Conservation (phyloP, 2,329 filamentous ascomycete species). For the Xylariales sp. region DNA sequence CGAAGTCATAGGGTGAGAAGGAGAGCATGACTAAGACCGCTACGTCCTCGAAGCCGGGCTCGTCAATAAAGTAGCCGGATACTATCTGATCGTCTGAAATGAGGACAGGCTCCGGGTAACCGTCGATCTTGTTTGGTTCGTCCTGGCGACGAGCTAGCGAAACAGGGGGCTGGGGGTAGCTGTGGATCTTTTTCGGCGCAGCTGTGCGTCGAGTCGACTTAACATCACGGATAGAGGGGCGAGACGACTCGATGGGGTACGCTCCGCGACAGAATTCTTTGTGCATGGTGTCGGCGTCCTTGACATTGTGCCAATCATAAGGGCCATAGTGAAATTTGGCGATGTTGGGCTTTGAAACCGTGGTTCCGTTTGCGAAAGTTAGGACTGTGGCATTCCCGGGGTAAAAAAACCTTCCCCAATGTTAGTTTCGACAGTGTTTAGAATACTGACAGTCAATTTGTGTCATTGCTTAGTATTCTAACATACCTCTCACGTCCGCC, state of each 20-base stretch:
- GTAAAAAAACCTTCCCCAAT: slow-evolving; percentile 26
- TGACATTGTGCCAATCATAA: slow-evolving; percentile 32
- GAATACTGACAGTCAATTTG: too few relatives aligned
- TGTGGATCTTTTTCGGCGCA: slow-evolving; percentile 13
- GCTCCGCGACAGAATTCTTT: slow-evolving; percentile 35
- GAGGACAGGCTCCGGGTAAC: slow-evolving; percentile 34
- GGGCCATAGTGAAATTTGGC: slow-evolving; percentile 31
- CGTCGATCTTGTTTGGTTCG: slow-evolving; percentile 24
- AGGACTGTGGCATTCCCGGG: slow-evolving; percentile 33
- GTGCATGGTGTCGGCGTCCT: slow-evolving; percentile 35
- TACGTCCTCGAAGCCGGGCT: slow-evolving; percentile 36
- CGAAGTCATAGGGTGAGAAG: slow-evolving; percentile 26
- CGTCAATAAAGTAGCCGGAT: slow-evolving; percentile 35
- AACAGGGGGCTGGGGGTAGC: slow-evolving; percentile 18
- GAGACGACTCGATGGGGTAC: slow-evolving; percentile 19
- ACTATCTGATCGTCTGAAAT: slow-evolving; percentile 32
- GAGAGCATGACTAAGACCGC: slow-evolving; percentile 34
- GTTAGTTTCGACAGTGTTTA: slow-evolving; percentile 14
- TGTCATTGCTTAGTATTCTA: neutral
- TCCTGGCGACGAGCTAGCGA: slow-evolving; percentile 20
- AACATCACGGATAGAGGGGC: neutral
- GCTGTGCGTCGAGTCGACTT: slow-evolving; percentile 19
- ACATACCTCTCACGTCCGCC: slow-evolving; percentile 35
- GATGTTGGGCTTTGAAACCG: slow-evolving; percentile 29
- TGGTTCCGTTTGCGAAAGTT: slow-evolving; percentile 36